Base-by-base conservation (phyloP, 192 early-diverging fungal species). In the Coemansia asiatica region DNA sequence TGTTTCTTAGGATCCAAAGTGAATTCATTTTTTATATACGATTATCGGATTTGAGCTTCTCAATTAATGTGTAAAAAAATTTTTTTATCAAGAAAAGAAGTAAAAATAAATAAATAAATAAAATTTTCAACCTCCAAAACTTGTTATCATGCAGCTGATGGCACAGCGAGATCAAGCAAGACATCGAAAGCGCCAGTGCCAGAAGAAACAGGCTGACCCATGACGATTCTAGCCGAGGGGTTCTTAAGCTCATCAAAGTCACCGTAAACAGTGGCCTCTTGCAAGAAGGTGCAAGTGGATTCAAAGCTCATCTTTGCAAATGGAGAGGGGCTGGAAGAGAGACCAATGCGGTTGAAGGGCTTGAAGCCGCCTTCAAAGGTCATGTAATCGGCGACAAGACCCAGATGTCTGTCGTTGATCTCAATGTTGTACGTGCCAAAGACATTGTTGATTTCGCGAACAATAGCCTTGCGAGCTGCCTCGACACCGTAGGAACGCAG, bases 281-380 rank as follows among this genome's bases (percentile, higher is more conserved):
- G 95, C 70, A 99, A 84, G 89, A 99, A 98, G 50, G 87, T 85
- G 62, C 93, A 95, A 12, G 98, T 98, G 44, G 93, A 92, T 69
- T 99, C 98, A 75, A 93, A 99, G 71, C 89, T 92, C 98, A 99
- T 99, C 84, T 98, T 94, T 23, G 93, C 84, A 72, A 99, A 96
- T 10, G 98, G 98, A 47, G 90, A 88, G 13, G 94, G 88, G 61
- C 93, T 98, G 13, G 94, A 93, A 50, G 85, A 86, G 76, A 99
- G 92, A 64, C 95, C 94, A 67, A 91, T 91, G 25, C 96, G 90
- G 86, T 95, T 97, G 85, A 98, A 98, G 6, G 97, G 92, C 67
- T 98, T 98, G 87, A 92, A 99, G 2, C 90, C 94, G 61, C 98
- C 96, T 83, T 98, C 98, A 71, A 97, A 98, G 0, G 98, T 99